Base-by-base conservation (phyloP, 228 moss, liverwort and hornwort genomes). In the Sphagnum fallax region DNA sequence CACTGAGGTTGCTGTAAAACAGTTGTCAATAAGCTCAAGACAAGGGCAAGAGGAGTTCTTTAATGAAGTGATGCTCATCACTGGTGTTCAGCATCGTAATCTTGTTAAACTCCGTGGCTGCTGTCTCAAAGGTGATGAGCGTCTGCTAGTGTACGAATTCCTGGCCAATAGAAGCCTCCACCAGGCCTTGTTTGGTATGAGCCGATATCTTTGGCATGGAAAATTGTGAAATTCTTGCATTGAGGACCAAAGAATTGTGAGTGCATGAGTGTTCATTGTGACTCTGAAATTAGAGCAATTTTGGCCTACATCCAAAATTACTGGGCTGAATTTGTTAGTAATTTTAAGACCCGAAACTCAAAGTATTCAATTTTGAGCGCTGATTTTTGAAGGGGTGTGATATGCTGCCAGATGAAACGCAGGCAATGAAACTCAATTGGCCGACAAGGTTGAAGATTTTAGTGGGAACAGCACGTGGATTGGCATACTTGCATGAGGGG, bases 21-120 rank as follows among this genome's bases (percentile, higher is more conserved):
- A 87, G 74, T 62, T 87, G 1, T 83, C 83, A 53, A 78, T 78
- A 5, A 80, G 78, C 51, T 83, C 83, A 32, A 78, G 76, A 57
- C 87, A 87, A 78, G 83, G 81, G 49, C 83, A 77, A 9, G 80
- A 83, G 51, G 83, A 87, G 5, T 83, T 87, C 57, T 71, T 87
- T 5, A 87, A 87, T 66, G 83, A 83, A 65, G 87, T 87, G 67
- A 80, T 75, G 6, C 76, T 87, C 47, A 81, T 83, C 52, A 81
- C 80, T 15, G 80, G 83, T 57, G 78, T 81, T 48, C 80, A 83
- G 66, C 87, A 87, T 13, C 75, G 78, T 5, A 87, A 87, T 67
- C 80, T 14, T 52, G 84, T 84, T 58, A 75, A 73, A 53, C 84
- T 81, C 51, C 81, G 78, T 50, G 81, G 81, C 0, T 87, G 83